Evolutionary conservation across 768 basidiomycete genomes (phyloP).

Genomic region (Tylopilus intermedius): DNA sequence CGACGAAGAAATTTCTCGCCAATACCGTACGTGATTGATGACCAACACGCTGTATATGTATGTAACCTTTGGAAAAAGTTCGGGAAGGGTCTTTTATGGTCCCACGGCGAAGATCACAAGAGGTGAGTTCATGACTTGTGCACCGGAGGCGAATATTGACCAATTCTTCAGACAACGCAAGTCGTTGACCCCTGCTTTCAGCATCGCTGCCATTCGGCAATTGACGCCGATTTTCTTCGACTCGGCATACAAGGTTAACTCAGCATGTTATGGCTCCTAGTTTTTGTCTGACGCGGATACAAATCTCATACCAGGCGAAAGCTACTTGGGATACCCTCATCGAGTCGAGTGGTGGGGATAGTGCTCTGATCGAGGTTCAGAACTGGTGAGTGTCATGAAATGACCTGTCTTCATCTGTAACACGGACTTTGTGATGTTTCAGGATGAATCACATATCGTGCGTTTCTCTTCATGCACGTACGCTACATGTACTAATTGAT

Average conservation of each 20-base stretch:
- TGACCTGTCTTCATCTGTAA: neutral
- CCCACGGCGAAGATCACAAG: slow-evolving; percentile 42
- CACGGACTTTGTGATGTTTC: neutral
- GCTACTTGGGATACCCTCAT: slow-evolving; percentile 28
- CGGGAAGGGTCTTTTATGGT: slow-evolving; percentile 29
- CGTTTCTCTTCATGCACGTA: neutral
- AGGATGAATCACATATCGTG: slow-evolving; percentile 36
- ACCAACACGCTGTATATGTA: neutral
- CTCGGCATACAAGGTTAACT: slow-evolving; percentile 24
- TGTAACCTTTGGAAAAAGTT: neutral
- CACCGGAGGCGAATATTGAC: neutral
- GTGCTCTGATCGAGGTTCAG: slow-evolving; percentile 34
- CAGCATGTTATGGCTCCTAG: too few species aligned
- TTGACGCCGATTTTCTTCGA: slow-evolving; percentile 38
- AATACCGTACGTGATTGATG: neutral
- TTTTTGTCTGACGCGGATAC: neutral
- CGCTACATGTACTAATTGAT: too few species aligned
- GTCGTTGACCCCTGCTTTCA: slow-evolving; percentile 37
- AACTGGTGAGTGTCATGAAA: slow-evolving; percentile 19
- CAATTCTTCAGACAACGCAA: slow-evolving; percentile 31
- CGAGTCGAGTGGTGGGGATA: slow-evolving; percentile 10
- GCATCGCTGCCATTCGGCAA: slow-evolving; percentile 33
- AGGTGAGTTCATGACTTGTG: slow-evolving; percentile 25
- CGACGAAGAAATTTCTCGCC: slow-evolving; percentile 32
- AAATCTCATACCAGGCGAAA: slow-evolving; percentile 21